phyloP scores from a whole-genome alignment of 148 eudicot genomes.

The Vaccinium darrowii region DNA sequence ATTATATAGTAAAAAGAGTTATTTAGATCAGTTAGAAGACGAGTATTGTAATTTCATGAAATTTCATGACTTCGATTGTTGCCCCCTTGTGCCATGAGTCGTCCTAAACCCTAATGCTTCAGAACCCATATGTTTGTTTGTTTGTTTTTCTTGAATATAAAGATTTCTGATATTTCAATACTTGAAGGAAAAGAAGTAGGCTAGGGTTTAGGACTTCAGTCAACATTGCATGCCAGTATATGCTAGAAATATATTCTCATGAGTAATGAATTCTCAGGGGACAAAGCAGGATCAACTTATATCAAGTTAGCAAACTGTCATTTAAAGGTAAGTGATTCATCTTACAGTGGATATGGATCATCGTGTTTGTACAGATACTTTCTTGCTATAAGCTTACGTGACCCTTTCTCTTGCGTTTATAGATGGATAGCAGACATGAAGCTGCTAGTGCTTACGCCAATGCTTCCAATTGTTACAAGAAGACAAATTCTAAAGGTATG shows the following conservation, averaged over 20 bases:
- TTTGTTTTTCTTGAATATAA: not conserved
- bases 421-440: slow-evolving; percentile 52
- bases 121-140: not conserved
- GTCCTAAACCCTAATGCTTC: not conserved
- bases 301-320: slow-evolving; percentile 46
- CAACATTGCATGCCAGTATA: not conserved
- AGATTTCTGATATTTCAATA: not conserved
- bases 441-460: slow-evolving; percentile 48
- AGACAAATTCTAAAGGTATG: slow-evolving; percentile 41
- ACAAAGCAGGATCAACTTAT: slow-evolving; percentile 39
- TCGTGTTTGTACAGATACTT: not conserved
- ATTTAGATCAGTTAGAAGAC: not conserved
- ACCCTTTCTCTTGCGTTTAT: not conserved
- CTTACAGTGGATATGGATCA: not conserved
- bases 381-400: slow-evolving; percentile 8
- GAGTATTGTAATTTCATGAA: not conserved
- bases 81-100: not conserved
- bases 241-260: not conserved
- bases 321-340: slow-evolving; percentile 34
- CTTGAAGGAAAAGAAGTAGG: slow-evolving; percentile 3
- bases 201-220: not conserved
- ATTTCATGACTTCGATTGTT: not conserved
- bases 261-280: slow-evolving; percentile 35
- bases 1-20: not conserved
- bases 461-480: slow-evolving; percentile 52